Percentiles rank a stretch among this genome's conserved stretches.
Evolutionary conservation across 176 grass and related monocot genomes (phyloP).

Genomic region (Microstegium vimineum): DNA sequence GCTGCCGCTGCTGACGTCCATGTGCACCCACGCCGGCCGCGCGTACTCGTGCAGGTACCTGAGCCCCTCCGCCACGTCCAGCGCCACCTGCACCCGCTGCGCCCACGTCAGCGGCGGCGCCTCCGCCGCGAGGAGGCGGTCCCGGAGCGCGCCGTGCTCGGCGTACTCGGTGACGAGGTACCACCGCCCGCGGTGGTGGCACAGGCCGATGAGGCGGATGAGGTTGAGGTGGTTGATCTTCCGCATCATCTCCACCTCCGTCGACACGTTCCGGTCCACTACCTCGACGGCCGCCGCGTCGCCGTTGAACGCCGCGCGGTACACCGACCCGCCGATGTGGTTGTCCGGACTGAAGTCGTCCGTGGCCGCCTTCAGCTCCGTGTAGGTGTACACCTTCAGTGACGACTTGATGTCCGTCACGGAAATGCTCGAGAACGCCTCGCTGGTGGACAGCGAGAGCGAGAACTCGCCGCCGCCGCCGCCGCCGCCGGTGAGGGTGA

Average conservation of each 20-base stretch:
- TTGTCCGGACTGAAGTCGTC: constrained; percentile 41
- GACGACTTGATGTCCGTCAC: constrained; percentile 49
- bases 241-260: constrained; percentile 50
- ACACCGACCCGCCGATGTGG: constrained; percentile 45
- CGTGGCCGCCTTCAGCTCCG: constrained; percentile 46
- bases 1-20: constrained; percentile 52
- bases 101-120: constrained; percentile 35
- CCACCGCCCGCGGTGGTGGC: constrained; percentile 53
- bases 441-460: background rate
- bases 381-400: constrained; percentile 53
- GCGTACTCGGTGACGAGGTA: constrained; percentile 71
- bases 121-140: constrained; percentile 30
- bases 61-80: constrained; percentile 68
- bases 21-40: constrained; percentile 62
- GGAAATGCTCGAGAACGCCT: constrained; percentile 45
- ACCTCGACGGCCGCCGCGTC: constrained; percentile 40
- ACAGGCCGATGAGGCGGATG: constrained; percentile 49
- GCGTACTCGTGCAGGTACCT: constrained; percentile 70
- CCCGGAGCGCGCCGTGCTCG: constrained; percentile 43
- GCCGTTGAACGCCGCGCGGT: constrained; percentile 46
- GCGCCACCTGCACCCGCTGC: constrained; percentile 51
- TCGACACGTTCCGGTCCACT: constrained; percentile 37
- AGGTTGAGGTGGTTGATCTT: constrained; percentile 75
- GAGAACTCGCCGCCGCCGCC: constrained; percentile 2
- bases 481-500: background rate